Percentiles rank a stretch among this genome's conserved stretches.
Conservation (phyloP, 2,329 filamentous ascomycete genomes). For the Fusarium coicis region DNA sequence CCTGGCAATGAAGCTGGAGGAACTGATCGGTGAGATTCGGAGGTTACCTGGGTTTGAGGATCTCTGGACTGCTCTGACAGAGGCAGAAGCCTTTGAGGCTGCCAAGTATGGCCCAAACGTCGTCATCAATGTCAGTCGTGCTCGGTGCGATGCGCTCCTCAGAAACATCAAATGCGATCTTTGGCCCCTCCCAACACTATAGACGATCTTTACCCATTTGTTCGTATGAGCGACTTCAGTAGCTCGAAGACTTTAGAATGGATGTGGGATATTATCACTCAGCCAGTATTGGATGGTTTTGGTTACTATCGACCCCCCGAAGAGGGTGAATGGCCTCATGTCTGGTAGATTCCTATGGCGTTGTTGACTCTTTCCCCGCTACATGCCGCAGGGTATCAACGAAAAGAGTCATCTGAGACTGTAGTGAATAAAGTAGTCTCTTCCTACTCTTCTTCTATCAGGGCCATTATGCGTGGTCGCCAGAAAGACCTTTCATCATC, state of each 20-base stretch:
- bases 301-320: rapidly evolving
- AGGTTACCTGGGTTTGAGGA: neutral
- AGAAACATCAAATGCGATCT: neutral
- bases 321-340: neutral
- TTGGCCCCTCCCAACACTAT: neutral
- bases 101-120: rapidly evolving
- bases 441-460: neutral
- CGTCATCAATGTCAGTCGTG: neutral
- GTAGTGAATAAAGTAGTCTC: neutral
- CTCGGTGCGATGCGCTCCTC: neutral
- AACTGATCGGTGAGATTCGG: neutral
- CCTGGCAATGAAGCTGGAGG: neutral
- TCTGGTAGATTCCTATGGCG: neutral
- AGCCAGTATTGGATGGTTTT: neutral
- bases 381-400: neutral
- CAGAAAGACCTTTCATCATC: neutral
- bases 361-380: neutral
- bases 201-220: neutral
- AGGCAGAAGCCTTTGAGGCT: neutral
- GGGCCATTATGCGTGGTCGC: neutral
- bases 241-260: neutral
- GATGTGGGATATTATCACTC: neutral
- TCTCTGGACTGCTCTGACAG: neutral
- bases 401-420: neutral
- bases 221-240: neutral